Conservation (phyloP, 164 flowering plant species). For the Tetrastigma voinierianum region DNA sequence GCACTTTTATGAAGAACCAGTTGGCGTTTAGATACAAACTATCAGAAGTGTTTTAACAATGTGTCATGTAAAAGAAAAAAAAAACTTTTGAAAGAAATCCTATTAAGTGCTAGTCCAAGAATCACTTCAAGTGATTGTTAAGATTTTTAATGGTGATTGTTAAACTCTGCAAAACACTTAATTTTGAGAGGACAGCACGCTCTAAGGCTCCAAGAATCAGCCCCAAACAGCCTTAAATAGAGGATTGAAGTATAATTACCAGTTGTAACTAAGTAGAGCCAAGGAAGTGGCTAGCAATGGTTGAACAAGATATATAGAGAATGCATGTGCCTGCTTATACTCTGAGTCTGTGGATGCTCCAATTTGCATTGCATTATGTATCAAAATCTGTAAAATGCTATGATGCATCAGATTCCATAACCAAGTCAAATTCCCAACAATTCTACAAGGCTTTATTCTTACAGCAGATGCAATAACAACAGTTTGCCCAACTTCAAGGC, state of each 20-base stretch:
- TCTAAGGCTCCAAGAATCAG: too few relatives aligned
- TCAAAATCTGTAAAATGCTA: constrained; percentile 58
- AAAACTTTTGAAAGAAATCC: too few relatives aligned
- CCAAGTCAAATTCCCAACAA: constrained; percentile 4
- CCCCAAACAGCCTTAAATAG: too few relatives aligned
- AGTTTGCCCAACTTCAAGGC: constrained; percentile 99
- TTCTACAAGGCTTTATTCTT: constrained; percentile 33
- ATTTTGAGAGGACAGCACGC: too few relatives aligned
- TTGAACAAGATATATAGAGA: constrained; percentile 88
- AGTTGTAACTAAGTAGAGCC: constrained; percentile 85
- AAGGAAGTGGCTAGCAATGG: constrained; percentile 86
- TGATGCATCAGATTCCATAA: constrained; percentile 13
- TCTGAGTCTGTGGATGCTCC: constrained; percentile 84
- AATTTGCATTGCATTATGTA: constrained; percentile 96
- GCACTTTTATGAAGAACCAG: too few relatives aligned
- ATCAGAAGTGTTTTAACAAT: too few relatives aligned
- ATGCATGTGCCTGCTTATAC: constrained; percentile 91
- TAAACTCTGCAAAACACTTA: too few relatives aligned
- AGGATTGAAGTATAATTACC: constrained; percentile 39
- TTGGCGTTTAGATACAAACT: too few relatives aligned
- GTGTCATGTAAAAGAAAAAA: too few relatives aligned
- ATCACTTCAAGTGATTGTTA: too few relatives aligned
- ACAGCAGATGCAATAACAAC: constrained; percentile 91
- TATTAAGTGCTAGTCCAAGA: too few relatives aligned
- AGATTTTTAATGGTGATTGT: too few relatives aligned